Conservation (phyloP, 148 eudicot species). For the Rhododendron ferrugineum region DNA sequence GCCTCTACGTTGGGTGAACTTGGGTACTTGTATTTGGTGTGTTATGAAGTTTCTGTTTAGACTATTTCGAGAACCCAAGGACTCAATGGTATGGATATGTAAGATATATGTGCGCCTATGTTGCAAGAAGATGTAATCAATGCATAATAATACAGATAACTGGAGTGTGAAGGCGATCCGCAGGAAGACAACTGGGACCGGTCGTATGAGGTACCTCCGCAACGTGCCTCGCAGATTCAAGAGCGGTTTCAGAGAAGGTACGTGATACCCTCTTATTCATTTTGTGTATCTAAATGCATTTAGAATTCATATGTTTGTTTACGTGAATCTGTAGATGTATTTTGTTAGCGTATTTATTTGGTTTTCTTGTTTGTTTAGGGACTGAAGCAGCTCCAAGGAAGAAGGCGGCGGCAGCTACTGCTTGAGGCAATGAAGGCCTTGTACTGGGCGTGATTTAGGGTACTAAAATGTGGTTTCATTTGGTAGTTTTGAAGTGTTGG, state of each 20-base stretch:
- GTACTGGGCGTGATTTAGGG: background rate
- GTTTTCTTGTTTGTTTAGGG: slow-evolving; percentile 12
- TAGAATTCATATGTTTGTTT: too few relatives aligned
- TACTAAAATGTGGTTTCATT: background rate
- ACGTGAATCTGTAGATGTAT: background rate
- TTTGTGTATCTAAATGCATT: background rate
- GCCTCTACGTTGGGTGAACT: background rate
- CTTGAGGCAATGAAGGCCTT: slow-evolving; percentile 4
- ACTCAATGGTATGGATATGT: background rate
- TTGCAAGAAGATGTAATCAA: background rate
- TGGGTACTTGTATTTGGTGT: background rate
- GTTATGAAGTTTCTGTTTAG: background rate
- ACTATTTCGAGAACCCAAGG: background rate
- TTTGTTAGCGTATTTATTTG: background rate
- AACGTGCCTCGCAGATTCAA: slow-evolving; percentile 86
- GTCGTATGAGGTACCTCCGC: slow-evolving; percentile 92
- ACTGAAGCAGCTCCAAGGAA: slow-evolving; percentile 37
- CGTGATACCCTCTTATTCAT: background rate
- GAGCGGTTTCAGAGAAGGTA: slow-evolving; percentile 89
- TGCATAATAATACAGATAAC: slow-evolving; percentile 44
- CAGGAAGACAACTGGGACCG: slow-evolving; percentile 97
- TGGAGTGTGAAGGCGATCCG: slow-evolving; percentile 94
- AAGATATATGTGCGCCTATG: background rate
- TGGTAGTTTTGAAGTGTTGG: background rate
- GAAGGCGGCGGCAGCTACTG: slow-evolving; percentile 24